These are phyloP conservation scores for Naegleria lovaniensis DNA, from an alignment of 208 protist genomes.

Conservation along the genomic window DNA sequence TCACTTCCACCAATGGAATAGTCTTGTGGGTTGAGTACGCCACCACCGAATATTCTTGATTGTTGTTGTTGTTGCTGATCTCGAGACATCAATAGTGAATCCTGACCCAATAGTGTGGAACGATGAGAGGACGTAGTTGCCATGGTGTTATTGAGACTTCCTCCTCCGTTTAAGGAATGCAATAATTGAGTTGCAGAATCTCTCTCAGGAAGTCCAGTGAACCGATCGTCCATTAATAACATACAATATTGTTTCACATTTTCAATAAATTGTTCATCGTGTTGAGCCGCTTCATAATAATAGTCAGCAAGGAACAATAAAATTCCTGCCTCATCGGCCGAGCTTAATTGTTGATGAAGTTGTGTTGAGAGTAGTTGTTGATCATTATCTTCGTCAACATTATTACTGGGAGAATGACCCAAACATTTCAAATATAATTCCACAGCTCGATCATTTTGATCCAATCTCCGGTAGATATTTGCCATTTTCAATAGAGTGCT, in stretches of 20 bases:
- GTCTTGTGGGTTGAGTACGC: background rate
- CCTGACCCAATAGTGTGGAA: too few relatives aligned
- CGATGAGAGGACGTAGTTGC: background rate
- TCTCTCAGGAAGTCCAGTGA: background rate
- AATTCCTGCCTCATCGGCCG: background rate
- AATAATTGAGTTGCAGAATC: background rate
- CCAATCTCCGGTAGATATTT: slow-evolving; percentile 43
- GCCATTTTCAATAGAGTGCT: slow-evolving; percentile 49
- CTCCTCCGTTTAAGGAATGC: background rate
- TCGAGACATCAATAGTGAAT: too few relatives aligned
- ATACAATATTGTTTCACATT: slow-evolving; percentile 1
- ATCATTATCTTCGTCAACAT: background rate
- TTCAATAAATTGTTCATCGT: background rate
- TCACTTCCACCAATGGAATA: background rate
- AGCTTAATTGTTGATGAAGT: background rate
- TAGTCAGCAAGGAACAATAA: background rate
- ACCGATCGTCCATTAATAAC: background rate
- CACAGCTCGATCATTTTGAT: slow-evolving; percentile 43
- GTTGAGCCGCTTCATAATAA: background rate
- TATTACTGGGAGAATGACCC: background rate
- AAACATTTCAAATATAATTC: slow-evolving; percentile 15
- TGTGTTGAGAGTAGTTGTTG: background rate
- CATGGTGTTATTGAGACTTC: background rate
- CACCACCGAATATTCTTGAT: background rate
- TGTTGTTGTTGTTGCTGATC: background rate